phyloP scores from a whole-genome alignment of 306 rosid species.

The Macrotyloma uniflorum region DNA sequence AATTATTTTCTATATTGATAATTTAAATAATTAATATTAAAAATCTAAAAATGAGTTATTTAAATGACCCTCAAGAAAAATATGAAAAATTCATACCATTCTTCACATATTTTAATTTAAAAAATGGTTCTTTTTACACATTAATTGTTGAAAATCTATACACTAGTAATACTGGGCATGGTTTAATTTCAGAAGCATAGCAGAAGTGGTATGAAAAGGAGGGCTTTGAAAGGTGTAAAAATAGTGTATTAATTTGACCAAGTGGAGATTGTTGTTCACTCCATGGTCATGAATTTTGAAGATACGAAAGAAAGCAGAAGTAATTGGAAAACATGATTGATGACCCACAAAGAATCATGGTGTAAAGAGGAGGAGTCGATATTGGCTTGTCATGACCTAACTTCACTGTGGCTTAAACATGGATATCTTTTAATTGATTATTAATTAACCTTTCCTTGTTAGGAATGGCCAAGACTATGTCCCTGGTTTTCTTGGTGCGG shows the following conservation, averaged over 20 bases:
- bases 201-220: neutral
- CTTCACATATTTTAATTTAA: too few species aligned
- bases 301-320: neutral
- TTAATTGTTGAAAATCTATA: too few species aligned
- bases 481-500: slow-evolving; percentile 21
- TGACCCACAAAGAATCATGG: slow-evolving; percentile 40
- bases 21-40: too few species aligned
- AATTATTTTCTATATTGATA: too few species aligned
- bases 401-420: slow-evolving; percentile 45
- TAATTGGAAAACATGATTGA: slow-evolving; percentile 20
- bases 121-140: too few species aligned
- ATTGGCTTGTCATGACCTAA: slow-evolving; percentile 48
- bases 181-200: neutral
- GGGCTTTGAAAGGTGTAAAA: neutral
- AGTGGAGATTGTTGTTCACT: slow-evolving; percentile 23
- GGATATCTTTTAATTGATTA: neutral
- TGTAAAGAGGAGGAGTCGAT: slow-evolving; percentile 4
- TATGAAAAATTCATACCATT: too few species aligned
- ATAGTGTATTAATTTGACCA: neutral
- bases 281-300: neutral
- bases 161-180: neutral
- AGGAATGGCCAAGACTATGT: neutral
- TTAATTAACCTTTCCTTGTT: neutral
- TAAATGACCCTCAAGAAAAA: too few species aligned
- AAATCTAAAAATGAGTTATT: too few species aligned